Conservation (phyloP, 257 asterid genomes). For the Solanum corneliomulleri region DNA sequence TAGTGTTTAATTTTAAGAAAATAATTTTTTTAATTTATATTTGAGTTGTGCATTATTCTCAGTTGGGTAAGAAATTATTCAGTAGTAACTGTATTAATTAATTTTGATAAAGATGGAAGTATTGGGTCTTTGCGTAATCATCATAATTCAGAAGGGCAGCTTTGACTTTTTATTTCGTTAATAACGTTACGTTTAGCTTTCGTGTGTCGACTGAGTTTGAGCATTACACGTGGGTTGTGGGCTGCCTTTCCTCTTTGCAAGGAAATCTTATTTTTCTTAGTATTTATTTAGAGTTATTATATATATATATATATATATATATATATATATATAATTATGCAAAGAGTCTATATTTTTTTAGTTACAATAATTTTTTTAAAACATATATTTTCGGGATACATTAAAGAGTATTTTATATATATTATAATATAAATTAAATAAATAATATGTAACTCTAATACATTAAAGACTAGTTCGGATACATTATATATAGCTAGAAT, state of each 20-base stretch:
- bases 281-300: background rate
- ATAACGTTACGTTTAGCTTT: background rate
- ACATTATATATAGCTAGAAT: rapidly evolving
- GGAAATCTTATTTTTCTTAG: background rate
- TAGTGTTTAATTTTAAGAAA: too few species aligned
- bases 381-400: rapidly evolving
- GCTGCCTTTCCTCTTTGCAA: background rate
- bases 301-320: background rate
- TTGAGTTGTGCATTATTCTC: too few species aligned
- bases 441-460: too few species aligned
- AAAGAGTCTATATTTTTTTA: too few species aligned
- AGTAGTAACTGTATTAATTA: background rate
- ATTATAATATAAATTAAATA: too few species aligned
- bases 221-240: background rate
- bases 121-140: background rate
- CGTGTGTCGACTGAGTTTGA: background rate
- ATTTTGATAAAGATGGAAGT: background rate
- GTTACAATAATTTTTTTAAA: too few species aligned
- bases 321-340: too few species aligned
- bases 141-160: background rate
- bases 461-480: too few species aligned
- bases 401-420: rapidly evolving
- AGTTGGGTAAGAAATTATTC: too few species aligned
- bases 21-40: too few species aligned
- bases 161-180: background rate